Conservation (phyloP, 495 filamentous ascomycete genomes). For the Amphirosellinia nigrospora region DNA sequence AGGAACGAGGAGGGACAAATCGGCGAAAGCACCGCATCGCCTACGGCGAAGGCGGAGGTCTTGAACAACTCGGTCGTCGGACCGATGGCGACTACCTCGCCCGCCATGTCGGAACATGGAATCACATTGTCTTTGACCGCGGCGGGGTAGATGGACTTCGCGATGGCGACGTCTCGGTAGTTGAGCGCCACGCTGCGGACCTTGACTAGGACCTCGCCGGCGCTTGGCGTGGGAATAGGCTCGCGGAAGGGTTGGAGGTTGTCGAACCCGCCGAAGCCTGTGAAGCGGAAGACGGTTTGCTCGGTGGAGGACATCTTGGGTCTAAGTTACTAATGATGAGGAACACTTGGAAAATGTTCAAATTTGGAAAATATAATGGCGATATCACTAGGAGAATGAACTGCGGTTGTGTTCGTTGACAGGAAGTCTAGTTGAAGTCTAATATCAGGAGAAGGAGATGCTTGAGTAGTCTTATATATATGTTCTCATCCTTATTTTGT, state of each 20-base stretch:
- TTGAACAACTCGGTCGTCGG: slow-evolving; percentile 8
- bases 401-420: neutral
- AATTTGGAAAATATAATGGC: neutral
- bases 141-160: slow-evolving; percentile 13
- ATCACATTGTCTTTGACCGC: slow-evolving; percentile 20
- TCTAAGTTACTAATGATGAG: neutral
- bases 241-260: slow-evolving; percentile 27
- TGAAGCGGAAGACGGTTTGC: slow-evolving; percentile 11
- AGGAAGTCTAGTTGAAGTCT: neutral
- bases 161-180: slow-evolving; percentile 25
- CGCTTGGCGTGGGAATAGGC: slow-evolving; percentile 24
- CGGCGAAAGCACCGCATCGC: slow-evolving; percentile 15
- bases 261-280: slow-evolving; percentile 13
- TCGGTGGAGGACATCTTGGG: slow-evolving; percentile 11
- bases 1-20: slow-evolving; percentile 19
- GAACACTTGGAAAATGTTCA: neutral
- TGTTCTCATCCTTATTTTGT: neutral
- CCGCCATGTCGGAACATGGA: slow-evolving; percentile 30
- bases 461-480: slow-evolving; percentile 1
- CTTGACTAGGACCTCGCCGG: slow-evolving; percentile 28
- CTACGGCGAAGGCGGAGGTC: slow-evolving; percentile 6
- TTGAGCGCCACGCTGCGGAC: slow-evolving; percentile 27
- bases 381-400: neutral
- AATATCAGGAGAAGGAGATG: neutral
- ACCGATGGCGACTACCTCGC: slow-evolving; percentile 28